Percentiles rank a stretch among this genome's conserved stretches.
Evolutionary conservation across 140 eudicot genomes (phyloP).

Genomic region (Artemisia princeps): DNA sequence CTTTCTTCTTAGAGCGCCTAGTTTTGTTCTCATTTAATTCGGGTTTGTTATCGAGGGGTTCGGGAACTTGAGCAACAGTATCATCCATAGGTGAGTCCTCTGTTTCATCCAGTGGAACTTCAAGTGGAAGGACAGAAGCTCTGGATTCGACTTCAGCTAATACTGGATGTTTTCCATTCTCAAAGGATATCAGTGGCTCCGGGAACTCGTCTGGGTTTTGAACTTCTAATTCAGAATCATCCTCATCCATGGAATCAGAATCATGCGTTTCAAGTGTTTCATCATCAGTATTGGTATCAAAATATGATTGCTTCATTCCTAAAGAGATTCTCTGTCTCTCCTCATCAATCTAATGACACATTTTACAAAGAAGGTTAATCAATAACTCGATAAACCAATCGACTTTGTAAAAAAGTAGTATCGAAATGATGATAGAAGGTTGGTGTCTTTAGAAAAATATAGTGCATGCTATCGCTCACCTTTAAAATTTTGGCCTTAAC

Average conservation of each 20-base stretch:
- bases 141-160: slow-evolving; percentile 64
- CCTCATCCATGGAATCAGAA: slow-evolving; percentile 31
- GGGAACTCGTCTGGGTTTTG: slow-evolving; percentile 17
- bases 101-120: slow-evolving; percentile 66
- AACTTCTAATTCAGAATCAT: slow-evolving; percentile 22
- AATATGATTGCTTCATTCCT: slow-evolving; percentile 75
- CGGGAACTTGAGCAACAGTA: slow-evolving; percentile 26
- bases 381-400: not conserved
- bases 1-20: slow-evolving; percentile 59
- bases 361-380: not conserved
- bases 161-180: slow-evolving; percentile 28
- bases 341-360: slow-evolving; percentile 53
- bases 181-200: slow-evolving; percentile 25
- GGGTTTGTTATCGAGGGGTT: slow-evolving; percentile 25
- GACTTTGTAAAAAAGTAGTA: not conserved
- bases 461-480: slow-evolving; percentile 31
- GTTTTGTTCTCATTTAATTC: slow-evolving; percentile 37
- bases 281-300: slow-evolving; percentile 26
- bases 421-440: not conserved
- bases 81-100: slow-evolving; percentile 37
- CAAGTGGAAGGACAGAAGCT: slow-evolving; percentile 79
- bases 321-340: slow-evolving; percentile 67
- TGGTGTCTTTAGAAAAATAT: not conserved
- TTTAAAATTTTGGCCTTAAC: slow-evolving; percentile 72
- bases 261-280: slow-evolving; percentile 24